Evolutionary conservation across 306 rosid species (phyloP), one percentile per base, ranked within the genome.

Genomic region (Argentina anserina): DNA sequence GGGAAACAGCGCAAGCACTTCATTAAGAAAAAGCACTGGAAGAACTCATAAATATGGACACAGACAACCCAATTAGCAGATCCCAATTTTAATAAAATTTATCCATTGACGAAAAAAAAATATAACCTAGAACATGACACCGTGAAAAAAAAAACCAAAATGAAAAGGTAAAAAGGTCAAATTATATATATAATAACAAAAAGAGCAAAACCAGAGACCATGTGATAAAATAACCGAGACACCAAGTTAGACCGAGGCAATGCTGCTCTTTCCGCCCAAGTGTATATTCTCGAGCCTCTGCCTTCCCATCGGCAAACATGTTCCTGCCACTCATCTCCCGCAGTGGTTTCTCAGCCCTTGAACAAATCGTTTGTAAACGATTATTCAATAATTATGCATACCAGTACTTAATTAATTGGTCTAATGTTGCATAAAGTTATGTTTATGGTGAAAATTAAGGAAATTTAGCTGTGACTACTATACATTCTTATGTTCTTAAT

Each of bases 281-380:
- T n/a, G n/a, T n/a, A 84, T 79, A 94, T 84, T 94, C 98, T 76
- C 98, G 87, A 45, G 96, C 80, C 84, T 91, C 97, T 52, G 68
- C 89, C 86, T 94, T 94, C 73, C 97, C 98, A 4, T 94, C 98
- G 34, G 98, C 97, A 86, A 94, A 94, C 80, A 94, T 94, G 87
- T 94, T 88, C 12, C 86, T 94, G 31, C 98, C 98, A 13, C 90
- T 94, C 75, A 94, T 91, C 86, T 94, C 98, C 18, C 95, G 90
- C 72, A 94, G 83, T 80, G 95, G 81, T 78, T 94, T 94, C 77
- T 94, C 97, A 18, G 90, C 97, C 95, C 80, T 85, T 85, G 87
- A 94, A 91, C 75, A 94, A 85, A 79, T 91, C 83, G 40, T 91
- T 94, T 58, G n/a, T n/a, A n/a, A n/a, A n/a, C n/a, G n/a, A n/a